These are phyloP conservation scores for Tolypocladium inflatum DNA, from an alignment of 2,329 filamentous ascomycete species.

Conservation along the genomic window DNA sequence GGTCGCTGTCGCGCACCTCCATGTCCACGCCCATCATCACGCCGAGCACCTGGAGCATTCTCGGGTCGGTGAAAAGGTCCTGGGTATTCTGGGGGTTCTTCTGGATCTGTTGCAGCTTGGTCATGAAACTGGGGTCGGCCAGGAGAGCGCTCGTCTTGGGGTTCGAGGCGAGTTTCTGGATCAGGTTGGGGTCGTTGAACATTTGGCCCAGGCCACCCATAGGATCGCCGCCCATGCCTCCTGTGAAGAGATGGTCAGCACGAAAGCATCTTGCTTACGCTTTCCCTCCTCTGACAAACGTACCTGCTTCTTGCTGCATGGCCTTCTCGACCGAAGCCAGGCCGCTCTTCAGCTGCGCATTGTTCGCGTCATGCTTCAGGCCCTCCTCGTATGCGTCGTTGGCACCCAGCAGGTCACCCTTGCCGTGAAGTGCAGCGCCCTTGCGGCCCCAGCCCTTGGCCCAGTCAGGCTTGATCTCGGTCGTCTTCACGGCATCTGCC, in stretches of 20 bases:
- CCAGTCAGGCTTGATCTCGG: slow-evolving; percentile 94
- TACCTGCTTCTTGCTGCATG: slow-evolving; percentile 52
- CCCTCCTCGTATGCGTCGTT: slow-evolving; percentile 89
- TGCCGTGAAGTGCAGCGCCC: slow-evolving; percentile 80
- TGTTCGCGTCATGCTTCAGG: slow-evolving; percentile 84
- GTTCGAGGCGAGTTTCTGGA: slow-evolving; percentile 85
- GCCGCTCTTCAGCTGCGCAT: slow-evolving; percentile 86
- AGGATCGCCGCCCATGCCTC: slow-evolving; percentile 46
- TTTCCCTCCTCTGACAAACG: background rate
- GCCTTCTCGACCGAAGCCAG: slow-evolving; percentile 78
- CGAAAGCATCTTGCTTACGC: background rate
- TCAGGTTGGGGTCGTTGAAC: slow-evolving; percentile 86
- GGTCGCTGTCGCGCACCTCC: slow-evolving; percentile 36
- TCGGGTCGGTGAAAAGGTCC: slow-evolving; percentile 76
- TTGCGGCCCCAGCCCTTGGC: slow-evolving; percentile 93
- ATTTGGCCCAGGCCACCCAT: slow-evolving; percentile 75
- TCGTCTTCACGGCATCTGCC: slow-evolving; percentile 86
- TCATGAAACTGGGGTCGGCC: slow-evolving; percentile 79
- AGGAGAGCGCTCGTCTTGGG: slow-evolving; percentile 83
- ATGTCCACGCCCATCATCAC: slow-evolving; percentile 92
- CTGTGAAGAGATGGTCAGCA: slow-evolving; percentile 7
- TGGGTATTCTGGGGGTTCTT: slow-evolving; percentile 72
- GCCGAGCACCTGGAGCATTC: slow-evolving; percentile 89
- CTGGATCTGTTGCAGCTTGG: slow-evolving; percentile 73
- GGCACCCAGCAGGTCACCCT: slow-evolving; percentile 75